phyloP scores from a whole-genome alignment of 305 asterid species.

The Solanum hybrid region DNA sequence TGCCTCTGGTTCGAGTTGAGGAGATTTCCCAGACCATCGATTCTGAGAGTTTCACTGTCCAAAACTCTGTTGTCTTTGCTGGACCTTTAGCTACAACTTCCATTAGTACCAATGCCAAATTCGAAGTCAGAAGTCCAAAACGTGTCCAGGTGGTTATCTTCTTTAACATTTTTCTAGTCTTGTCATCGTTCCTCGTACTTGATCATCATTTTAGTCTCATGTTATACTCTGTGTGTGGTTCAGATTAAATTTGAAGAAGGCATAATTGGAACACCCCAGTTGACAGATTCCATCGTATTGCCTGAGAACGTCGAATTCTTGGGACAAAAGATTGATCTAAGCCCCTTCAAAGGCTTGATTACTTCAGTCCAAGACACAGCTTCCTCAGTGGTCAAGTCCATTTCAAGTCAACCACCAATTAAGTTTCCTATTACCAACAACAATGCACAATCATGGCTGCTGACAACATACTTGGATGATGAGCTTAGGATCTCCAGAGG shows the following conservation, averaged over 20 bases:
- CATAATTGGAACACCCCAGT: conserved; percentile 79
- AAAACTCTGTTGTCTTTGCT: conserved; percentile 62
- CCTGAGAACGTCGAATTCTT: conserved; percentile 72
- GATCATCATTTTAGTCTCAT: neutral
- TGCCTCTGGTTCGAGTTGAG: conserved; percentile 61
- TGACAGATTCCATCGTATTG: conserved; percentile 72
- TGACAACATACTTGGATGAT: conserved; percentile 74
- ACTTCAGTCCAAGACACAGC: conserved; percentile 79
- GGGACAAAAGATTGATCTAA: conserved; percentile 77
- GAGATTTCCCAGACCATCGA: conserved; percentile 89
- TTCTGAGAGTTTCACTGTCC: conserved; percentile 53
- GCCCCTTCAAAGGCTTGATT: conserved; percentile 72
- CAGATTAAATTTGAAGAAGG: conserved; percentile 86
- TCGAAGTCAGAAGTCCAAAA: conserved; percentile 89
- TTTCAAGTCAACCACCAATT: conserved; percentile 70
- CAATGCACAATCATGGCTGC: conserved; percentile 74
- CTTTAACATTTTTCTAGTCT: neutral
- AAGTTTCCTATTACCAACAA: conserved; percentile 53
- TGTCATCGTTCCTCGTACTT: neutral
- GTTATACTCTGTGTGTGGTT: conserved; percentile 4
- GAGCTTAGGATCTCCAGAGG: conserved; percentile 86
- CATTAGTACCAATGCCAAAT: conserved; percentile 75
- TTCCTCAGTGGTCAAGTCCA: conserved; percentile 64
- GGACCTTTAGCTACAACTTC: conserved; percentile 77
- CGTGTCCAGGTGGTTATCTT: conserved; percentile 63